Base-by-base conservation (phyloP, 2,329 filamentous ascomycete species). In the Hymenoscyphus albidus region DNA sequence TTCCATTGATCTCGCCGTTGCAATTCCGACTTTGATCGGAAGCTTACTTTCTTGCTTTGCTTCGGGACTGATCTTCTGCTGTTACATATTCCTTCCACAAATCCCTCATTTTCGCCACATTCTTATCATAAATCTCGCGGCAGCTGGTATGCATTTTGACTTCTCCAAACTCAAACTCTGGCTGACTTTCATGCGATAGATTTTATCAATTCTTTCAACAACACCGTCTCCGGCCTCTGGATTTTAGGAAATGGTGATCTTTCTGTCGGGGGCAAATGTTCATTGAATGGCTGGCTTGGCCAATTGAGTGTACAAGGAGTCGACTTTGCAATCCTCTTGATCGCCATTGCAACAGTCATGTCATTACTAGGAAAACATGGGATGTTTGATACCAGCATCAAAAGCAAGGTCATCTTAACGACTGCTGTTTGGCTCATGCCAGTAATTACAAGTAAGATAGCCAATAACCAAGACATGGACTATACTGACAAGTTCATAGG, bases 81-180 rank as follows among this genome's bases (percentile, higher is more conserved):
- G 61, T 39, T 62, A 62, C n/a, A 57, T 62, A 35, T 57, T 62
- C 38, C 61, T 62, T 44, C 61, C 61, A 42, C 61, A 62, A 44
- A 62, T 62, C n/a, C 61, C 61, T 54, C 61, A 62, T 62, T 62
- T 62, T 48, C 61, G 61, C n/a, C 61, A 62, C 48, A 13, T 62
- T 42, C 54, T 62, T 18, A 62, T 62, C 40, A 32, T 62, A 14
- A 62, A 62, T 32, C 61, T 62, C 35, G 48, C 61, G 51, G 39
- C 44, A 4, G 61, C 61, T 31, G 61, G 61, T 58, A 62, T 32
- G 48, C 27, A n/a, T 27, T n/a, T 44, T 18, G 16, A 18, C 38
- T 22, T 6, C 18, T n/a, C 6, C 5, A 62, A 1, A 7, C 5
- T 32, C 1, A 7, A 35, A n/a, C 16, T 7, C 16, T 32, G 13